Evolutionary conservation across 371 early-diverging fungal species (phyloP).

Genomic region (Smittium mucronatum): DNA sequence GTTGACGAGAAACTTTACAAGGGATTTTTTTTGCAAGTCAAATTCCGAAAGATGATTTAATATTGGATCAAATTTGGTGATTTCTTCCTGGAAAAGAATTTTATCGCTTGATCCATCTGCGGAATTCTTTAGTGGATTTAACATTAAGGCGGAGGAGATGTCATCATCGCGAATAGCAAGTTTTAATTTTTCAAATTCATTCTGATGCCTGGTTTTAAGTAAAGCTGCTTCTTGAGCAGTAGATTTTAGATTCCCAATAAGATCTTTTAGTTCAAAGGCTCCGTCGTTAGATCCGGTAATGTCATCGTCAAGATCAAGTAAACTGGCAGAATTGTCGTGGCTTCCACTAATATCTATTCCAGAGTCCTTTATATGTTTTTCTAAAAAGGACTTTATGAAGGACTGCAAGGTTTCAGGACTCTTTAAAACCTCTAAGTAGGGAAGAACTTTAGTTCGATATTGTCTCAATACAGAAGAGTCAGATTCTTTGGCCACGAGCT

Average conservation of each 20-base stretch:
- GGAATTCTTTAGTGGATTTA: constrained; percentile 59
- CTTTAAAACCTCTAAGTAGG: background rate
- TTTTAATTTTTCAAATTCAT: constrained; percentile 68
- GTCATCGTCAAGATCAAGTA: constrained; percentile 51
- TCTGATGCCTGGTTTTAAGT: constrained; percentile 62
- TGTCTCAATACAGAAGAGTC: background rate
- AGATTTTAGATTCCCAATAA: constrained; percentile 50
- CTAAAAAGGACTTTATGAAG: background rate
- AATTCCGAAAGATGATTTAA: constrained; percentile 59
- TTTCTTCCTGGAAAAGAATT: constrained; percentile 74
- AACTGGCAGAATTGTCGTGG: constrained; percentile 28
- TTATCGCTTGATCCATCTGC: constrained; percentile 41
- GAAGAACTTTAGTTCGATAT: background rate
- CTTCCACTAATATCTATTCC: constrained; percentile 16
- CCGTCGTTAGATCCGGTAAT: constrained; percentile 27
- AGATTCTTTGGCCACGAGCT: constrained; percentile 13
- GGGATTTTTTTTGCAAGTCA: constrained; percentile 57
- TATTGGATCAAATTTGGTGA: constrained; percentile 76
- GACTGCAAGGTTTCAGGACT: background rate
- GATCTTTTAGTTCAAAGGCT: constrained; percentile 29
- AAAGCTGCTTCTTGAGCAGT: constrained; percentile 57
- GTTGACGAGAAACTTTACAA: constrained; percentile 56
- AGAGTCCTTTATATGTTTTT: constrained; percentile 19
- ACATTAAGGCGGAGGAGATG: constrained; percentile 65
- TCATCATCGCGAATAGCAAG: constrained; percentile 70